These are phyloP conservation scores for Emmonsia crescens DNA, from an alignment of 2,329 filamentous ascomycete genomes.

Conservation along the genomic window DNA sequence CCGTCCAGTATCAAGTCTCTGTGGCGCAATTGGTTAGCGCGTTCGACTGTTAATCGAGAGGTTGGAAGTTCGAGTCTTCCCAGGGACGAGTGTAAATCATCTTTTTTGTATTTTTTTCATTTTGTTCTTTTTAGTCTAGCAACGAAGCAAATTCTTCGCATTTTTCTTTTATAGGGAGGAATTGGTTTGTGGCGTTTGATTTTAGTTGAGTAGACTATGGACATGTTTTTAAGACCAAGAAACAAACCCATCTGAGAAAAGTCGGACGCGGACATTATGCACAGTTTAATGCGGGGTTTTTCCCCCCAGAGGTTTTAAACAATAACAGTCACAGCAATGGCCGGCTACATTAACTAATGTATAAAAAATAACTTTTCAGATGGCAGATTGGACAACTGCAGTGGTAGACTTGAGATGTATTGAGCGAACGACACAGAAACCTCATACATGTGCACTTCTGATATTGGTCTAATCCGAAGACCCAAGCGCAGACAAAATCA, in stretches of 20 bases:
- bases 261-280: too few species aligned
- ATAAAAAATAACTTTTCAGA: background rate
- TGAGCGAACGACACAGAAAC: background rate
- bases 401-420: background rate
- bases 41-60: constrained; percentile 16
- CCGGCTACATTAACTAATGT: background rate
- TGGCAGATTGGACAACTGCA: background rate
- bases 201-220: too few species aligned
- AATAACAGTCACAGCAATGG: background rate
- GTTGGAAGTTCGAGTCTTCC: constrained; percentile 34
- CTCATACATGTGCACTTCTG: background rate
- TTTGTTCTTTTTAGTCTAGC: background rate
- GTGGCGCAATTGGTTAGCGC: constrained; percentile 10
- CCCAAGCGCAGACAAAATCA: too few species aligned
- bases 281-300: background rate
- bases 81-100: constrained; percentile 20
- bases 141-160: background rate
- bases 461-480: background rate
- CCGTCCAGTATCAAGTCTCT: constrained; percentile 1
- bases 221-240: too few species aligned
- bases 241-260: too few species aligned
- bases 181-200: too few species aligned
- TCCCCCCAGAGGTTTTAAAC: too few species aligned
- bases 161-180: background rate
- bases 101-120: background rate